Percentiles rank a stretch among this genome's conserved stretches.
Conservation (phyloP, 306 rosid genomes). For the Notholithocarpus densiflorus region DNA sequence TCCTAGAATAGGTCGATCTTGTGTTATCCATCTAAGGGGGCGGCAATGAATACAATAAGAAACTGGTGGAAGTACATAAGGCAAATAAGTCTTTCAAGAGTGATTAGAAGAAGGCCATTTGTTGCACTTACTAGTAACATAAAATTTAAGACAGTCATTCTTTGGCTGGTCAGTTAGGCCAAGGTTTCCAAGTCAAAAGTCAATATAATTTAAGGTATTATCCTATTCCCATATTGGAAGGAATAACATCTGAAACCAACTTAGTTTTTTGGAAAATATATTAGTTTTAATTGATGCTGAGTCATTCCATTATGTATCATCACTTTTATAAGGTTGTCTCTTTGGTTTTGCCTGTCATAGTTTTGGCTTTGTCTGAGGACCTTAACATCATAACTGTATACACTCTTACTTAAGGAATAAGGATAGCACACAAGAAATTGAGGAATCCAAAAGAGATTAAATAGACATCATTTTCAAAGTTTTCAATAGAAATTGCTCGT, state of each 20-base stretch:
- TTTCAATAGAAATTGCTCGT: not conserved
- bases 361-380: not conserved
- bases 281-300: not conserved
- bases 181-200: not conserved
- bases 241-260: not conserved
- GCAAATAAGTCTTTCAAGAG: not conserved
- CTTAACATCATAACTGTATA: not conserved
- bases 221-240: not conserved
- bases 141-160: not conserved
- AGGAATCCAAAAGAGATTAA: not conserved
- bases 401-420: not conserved
- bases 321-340: not conserved
- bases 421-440: not conserved
- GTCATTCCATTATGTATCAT: not conserved
- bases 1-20: not conserved
- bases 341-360: not conserved
- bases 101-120: not conserved
- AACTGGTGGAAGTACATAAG: not conserved
- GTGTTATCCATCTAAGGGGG: not conserved
- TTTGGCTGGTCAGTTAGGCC: not conserved
- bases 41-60: not conserved
- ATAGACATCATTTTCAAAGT: not conserved
- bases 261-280: not conserved
- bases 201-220: not conserved
- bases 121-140: too few relatives aligned